Evolutionary conservation across 2,329 filamentous ascomycete genomes (phyloP), one percentile per base, ranked within the genome.

Genomic region (Aspergillus fumigatus): DNA sequence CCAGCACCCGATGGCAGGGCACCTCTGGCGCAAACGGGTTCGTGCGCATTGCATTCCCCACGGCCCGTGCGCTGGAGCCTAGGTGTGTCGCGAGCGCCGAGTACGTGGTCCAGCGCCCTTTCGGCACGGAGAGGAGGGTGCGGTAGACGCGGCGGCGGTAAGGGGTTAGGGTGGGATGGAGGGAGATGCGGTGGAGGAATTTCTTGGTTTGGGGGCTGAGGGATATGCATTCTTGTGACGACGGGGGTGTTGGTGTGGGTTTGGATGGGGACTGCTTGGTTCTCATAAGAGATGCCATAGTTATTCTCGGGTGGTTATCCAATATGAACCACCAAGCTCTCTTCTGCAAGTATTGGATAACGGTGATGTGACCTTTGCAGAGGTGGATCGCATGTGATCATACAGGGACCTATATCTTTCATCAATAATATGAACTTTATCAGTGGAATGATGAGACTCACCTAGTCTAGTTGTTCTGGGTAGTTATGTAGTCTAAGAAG

Each of bases 1-100:
- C 88, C 49, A 95, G 83, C 23, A 93, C 88, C 9, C 91, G 82
- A 73, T 95, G 90, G 64, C 90, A 95, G 1, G 90, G 91, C 4
- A 93, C 88, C 35, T 84, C 81, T 0, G 91, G 90, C 14, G 91
- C 90, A 66, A 93, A 95, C 0, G 90, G 90, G 69, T 96, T 96
- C 38, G 75, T 78, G 19, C 88, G 82, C 67, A 95, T 79, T 1
- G 89, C 89, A 57, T 89, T 90, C 17, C 90, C 90, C 4, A 94
- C 84, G 0, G 90, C 90, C 45, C 90, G 81, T 1, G 90, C 88
- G 3, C 88, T 90, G 23, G 88, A 90, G 10, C 78, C 72, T 17
- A 93, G 80, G 56, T 88, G 82, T 8, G 79, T 79, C 0, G 91
- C 85, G 53, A 96, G 78, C 1, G 87, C 79, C 3, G 83, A 87